These are phyloP conservation scores for Penstemon eatonii DNA, from an alignment of 257 asterid genomes.

Conservation along the genomic window DNA sequence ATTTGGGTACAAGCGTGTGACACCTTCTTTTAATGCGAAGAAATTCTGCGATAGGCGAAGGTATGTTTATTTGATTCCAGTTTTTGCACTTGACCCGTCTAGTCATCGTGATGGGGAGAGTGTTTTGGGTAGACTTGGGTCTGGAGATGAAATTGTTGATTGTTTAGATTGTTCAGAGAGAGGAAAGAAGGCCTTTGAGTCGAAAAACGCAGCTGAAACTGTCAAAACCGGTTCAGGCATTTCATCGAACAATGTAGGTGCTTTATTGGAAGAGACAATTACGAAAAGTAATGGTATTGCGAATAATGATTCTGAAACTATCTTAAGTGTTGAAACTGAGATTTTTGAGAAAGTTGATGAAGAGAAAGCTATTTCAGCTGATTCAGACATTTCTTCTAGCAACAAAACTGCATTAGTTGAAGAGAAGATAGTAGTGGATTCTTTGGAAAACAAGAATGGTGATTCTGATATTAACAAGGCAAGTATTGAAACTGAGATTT, in stretches of 20 bases:
- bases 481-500: conserved; percentile 24
- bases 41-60: conserved; percentile 91
- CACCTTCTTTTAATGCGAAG: conserved; percentile 80
- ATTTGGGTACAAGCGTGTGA: conserved; percentile 73
- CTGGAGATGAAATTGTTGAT: conserved; percentile 70
- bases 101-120: conserved; percentile 90
- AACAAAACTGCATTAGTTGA: conserved; percentile 21
- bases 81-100: conserved; percentile 79
- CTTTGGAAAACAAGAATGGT: conserved; percentile 25
- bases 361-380: conserved; percentile 25
- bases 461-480: conserved; percentile 16
- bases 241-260: conserved; percentile 35
- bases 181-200: conserved; percentile 72
- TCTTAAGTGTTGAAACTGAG: too few species aligned
- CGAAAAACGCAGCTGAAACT: conserved; percentile 23
- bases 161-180: conserved; percentile 89
- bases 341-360: conserved; percentile 27
- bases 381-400: conserved; percentile 34
- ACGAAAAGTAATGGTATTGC: conserved; percentile 21
- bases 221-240: conserved; percentile 36
- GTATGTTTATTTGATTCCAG: conserved; percentile 87
- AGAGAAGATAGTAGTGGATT: conserved; percentile 17
- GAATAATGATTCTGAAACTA: conserved; percentile 15
- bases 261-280: conserved; percentile 22
- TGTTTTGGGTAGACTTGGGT: conserved; percentile 79